Evolutionary conservation across 805 yeast genomes (phyloP), one percentile per base, ranked within the genome.

Genomic region (Metschnikowia proteae): DNA sequence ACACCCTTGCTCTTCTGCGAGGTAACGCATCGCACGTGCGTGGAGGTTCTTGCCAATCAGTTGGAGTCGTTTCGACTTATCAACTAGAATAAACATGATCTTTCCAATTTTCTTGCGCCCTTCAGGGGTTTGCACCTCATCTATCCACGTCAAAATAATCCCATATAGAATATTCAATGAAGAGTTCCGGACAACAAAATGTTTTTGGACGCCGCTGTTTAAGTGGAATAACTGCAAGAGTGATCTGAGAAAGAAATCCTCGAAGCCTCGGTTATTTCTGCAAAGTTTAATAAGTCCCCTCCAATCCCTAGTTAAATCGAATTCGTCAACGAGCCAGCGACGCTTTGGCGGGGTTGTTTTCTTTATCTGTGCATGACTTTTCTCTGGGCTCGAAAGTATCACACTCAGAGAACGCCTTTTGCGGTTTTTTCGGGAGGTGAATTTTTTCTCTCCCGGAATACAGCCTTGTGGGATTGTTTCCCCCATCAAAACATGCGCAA

Each of bases 291-390:
- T 66, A 39, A 80, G 66, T 30, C 77, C 73, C n/a, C 70, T 59
- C 71, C 79, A 73, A 54, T 81, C 85, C 34, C 84, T 65, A 17
- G 66, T 64, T 26, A 74, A 57, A 50, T 76, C 73, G 56, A 79
- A 77, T 49, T 72, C 77, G 55, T 82, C 86, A 25, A 81, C 85
- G 37, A 81, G 66, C 86, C 86, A 81, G 40, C 67, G 58, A 50
- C 76, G 60, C 42, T 64, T 69, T 2, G 75, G 71, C 1, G 60
- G 52, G 3, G 58, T 38, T 6, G 44, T 29, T 43, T 55, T 45
- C 38, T 55, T 41, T 6, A 41, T 28, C 13, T 49, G 51, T 6
- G 34, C 26, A 6, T 39, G 45, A 1, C 39, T 34, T 17, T 30
- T 46, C 10, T 49, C 49, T 6, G 54, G 40, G 25, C 46, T 55